phyloP scores from a whole-genome alignment of 176 grass and related monocot genomes.

The Oryza punctata region DNA sequence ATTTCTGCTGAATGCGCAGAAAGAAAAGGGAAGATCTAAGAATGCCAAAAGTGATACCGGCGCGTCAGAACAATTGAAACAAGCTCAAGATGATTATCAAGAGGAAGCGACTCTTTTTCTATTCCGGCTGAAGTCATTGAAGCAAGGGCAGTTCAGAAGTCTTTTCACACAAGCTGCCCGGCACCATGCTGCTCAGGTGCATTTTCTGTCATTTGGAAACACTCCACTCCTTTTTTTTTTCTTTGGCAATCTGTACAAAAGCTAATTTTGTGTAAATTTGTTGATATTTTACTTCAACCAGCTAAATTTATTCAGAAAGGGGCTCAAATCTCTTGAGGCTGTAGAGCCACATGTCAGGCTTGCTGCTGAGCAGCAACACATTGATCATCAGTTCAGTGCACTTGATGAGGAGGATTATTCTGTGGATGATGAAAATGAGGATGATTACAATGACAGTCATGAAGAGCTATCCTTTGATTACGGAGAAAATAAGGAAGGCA shows the following conservation, averaged over 20 bases:
- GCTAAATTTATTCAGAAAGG: conserved; percentile 92
- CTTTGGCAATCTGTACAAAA: neutral
- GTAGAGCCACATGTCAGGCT: conserved; percentile 86
- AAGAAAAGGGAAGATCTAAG: conserved; percentile 73
- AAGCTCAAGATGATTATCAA: conserved; percentile 90
- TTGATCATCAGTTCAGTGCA: conserved; percentile 90
- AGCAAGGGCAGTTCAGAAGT: conserved; percentile 95
- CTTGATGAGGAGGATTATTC: conserved; percentile 77
- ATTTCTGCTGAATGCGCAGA: conserved; percentile 67
- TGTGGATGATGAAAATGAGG: conserved; percentile 69
- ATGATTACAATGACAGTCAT: conserved; percentile 64
- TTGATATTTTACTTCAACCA: conserved; percentile 41
- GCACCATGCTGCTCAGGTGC: conserved; percentile 92
- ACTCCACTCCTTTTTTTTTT: conserved; percentile 11
- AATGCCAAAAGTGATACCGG: conserved; percentile 63
- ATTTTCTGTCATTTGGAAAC: conserved; percentile 30
- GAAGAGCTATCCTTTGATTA: conserved; percentile 85
- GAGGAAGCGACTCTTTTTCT: conserved; percentile 91
- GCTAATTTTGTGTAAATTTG: conserved; percentile 30
- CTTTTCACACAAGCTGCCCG: conserved; percentile 96
- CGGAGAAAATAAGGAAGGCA: conserved; percentile 53
- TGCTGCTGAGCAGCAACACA: conserved; percentile 88
- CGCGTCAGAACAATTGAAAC: conserved; percentile 70
- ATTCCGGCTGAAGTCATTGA: conserved; percentile 91
- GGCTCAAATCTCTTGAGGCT: conserved; percentile 74